Conservation (phyloP, 208 protist species). For the Polymyxa betae region DNA sequence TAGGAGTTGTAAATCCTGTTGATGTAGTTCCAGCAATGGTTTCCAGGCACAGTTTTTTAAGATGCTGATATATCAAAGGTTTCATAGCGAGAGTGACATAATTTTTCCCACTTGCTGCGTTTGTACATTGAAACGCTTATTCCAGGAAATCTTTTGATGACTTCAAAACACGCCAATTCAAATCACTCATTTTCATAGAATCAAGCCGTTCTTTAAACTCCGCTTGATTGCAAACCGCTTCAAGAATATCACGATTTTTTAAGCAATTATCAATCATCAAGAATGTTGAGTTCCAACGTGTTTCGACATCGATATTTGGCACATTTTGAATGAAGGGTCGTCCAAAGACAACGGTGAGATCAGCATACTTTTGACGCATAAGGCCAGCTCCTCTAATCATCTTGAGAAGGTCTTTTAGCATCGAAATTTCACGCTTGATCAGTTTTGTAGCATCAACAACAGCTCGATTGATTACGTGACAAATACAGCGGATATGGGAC, state of each 20-base stretch:
- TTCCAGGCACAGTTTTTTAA: background rate
- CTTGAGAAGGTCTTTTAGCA: background rate
- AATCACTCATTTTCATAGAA: too few species aligned
- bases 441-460: conserved; percentile 11
- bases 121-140: background rate
- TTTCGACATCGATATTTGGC: background rate
- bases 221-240: too few species aligned
- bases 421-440: background rate
- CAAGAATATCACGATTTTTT: too few species aligned
- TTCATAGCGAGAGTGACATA: background rate
- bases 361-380: too few species aligned
- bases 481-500: conserved; percentile 11
- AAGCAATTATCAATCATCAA: background rate
- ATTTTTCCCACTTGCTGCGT: background rate
- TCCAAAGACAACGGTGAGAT: too few species aligned
- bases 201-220: too few species aligned
- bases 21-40: background rate
- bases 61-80: background rate
- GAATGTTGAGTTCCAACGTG: background rate
- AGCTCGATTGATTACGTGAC: background rate
- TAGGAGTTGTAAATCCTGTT: background rate
- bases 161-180: background rate
- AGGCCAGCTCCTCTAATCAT: too few species aligned
- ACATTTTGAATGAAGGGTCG: too few species aligned
- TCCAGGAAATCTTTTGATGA: background rate